phyloP scores from a whole-genome alignment of 306 rosid genomes.

The Cucurbita argyrosperma region DNA sequence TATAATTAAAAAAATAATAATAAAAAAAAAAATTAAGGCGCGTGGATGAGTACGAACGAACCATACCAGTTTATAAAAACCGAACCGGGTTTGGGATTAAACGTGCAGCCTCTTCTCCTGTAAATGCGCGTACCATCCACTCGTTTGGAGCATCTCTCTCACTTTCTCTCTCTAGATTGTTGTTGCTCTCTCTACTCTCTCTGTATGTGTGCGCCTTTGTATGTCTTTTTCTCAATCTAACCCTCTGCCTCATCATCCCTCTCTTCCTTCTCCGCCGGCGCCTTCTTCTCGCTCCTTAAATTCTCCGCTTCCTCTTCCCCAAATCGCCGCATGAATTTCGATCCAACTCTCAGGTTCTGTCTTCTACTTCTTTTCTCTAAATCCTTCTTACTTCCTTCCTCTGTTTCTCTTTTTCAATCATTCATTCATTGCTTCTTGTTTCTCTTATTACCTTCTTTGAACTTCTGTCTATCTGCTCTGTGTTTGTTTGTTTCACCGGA shows the following conservation, averaged over 20 bases:
- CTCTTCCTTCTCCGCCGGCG: conserved; percentile 8
- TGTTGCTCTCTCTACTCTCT: conserved; percentile 3
- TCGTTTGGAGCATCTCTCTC: conserved; percentile 9
- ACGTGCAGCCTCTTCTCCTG: background rate
- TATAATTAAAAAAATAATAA: no score
- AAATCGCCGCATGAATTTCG: background rate
- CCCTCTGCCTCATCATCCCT: conserved; percentile 1
- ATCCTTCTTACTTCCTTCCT: background rate
- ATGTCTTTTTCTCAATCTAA: conserved; percentile 8
- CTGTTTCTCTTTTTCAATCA: background rate
- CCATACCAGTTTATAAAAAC: background rate
- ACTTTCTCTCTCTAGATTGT: conserved; percentile 4
- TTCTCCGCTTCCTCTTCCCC: background rate
- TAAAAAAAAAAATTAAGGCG: background rate
- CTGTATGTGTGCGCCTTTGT: conserved; percentile 1
- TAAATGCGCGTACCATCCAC: conserved; percentile 8
- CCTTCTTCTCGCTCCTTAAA: background rate
- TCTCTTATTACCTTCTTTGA: background rate
- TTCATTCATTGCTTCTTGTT: background rate
- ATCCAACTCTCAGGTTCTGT: background rate
- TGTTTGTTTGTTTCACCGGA: background rate
- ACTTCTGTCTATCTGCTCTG: background rate
- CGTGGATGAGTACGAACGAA: background rate
- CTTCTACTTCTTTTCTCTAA: background rate
- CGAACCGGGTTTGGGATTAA: background rate